Conservation (phyloP, 225 moss, liverwort and hornwort species). For the Sphagnum tenellum region DNA sequence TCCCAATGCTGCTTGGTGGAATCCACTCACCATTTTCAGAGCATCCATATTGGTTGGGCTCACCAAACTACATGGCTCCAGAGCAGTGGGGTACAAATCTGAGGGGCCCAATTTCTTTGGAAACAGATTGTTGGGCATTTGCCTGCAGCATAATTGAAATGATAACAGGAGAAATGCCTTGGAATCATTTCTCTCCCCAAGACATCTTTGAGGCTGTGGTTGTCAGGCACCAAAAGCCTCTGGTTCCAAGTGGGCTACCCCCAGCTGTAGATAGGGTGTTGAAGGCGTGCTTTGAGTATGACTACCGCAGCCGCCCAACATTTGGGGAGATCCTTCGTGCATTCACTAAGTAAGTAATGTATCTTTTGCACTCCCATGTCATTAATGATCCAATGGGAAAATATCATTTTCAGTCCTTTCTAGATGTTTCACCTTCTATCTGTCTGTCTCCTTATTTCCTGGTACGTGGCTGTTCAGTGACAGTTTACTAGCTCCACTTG, state of each 20-base stretch:
- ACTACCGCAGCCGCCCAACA: conserved; percentile 73
- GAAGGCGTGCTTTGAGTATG: conserved; percentile 78
- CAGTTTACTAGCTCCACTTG: no score
- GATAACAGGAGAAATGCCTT: conserved; percentile 64
- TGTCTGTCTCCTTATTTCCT: no score
- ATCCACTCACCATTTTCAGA: conserved; percentile 46
- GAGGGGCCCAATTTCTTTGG: conserved; percentile 73
- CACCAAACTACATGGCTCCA: conserved; percentile 95
- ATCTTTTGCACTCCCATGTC: neutral
- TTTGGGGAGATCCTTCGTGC: conserved; percentile 68
- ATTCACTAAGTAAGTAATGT: conserved; percentile 43
- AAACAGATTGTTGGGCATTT: conserved; percentile 94
- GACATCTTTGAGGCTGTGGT: conserved; percentile 71
- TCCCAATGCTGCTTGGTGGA: conserved; percentile 74
- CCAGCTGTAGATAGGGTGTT: conserved; percentile 55
- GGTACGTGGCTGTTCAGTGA: no score
- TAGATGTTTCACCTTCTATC: no score
- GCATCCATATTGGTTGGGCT: conserved; percentile 84
- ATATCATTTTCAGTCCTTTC: no score
- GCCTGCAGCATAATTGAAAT: conserved; percentile 85
- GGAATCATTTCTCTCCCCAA: conserved; percentile 58
- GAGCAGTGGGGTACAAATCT: conserved; percentile 87
- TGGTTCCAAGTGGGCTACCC: conserved; percentile 59
- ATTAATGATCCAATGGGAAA: no score
- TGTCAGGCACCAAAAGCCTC: conserved; percentile 55